Evolutionary conservation across 495 filamentous ascomycete species (phyloP).

Genomic region (Xylaria nigripes): DNA sequence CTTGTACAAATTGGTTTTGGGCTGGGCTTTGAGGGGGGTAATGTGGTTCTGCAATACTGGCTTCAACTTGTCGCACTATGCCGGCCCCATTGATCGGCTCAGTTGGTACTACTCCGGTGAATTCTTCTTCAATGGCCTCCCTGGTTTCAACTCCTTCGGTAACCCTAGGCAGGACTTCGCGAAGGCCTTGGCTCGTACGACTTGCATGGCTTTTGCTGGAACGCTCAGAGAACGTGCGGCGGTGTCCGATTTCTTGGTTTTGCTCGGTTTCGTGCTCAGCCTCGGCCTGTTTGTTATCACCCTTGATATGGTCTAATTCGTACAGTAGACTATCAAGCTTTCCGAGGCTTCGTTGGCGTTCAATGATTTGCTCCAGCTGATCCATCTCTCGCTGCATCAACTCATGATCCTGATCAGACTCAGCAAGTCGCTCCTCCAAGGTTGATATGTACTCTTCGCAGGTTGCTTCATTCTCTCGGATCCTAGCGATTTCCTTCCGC

Average conservation of each 20-base stretch:
- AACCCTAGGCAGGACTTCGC: constrained; percentile 45
- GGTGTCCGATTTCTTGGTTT: constrained; percentile 36
- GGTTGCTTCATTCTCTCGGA: constrained; percentile 80
- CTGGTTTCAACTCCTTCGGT: constrained; percentile 32
- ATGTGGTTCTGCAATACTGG: constrained; percentile 21
- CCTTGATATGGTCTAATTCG: constrained; percentile 76
- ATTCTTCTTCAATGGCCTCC: constrained; percentile 27
- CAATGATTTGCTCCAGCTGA: constrained; percentile 86
- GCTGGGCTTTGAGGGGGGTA: constrained; percentile 56
- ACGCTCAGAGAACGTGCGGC: constrained; percentile 39
- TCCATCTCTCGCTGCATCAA: constrained; percentile 95
- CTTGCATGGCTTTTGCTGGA: constrained; percentile 45
- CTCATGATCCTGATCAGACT: constrained; percentile 92
- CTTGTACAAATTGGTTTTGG: constrained; percentile 76
- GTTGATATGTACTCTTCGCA: constrained; percentile 97
- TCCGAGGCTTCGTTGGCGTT: constrained; percentile 88
- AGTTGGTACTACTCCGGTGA: not conserved
- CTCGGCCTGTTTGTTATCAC: constrained; percentile 39
- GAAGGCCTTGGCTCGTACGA: constrained; percentile 37
- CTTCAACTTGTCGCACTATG: constrained; percentile 13
- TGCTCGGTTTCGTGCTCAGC: constrained; percentile 25
- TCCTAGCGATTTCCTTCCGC: constrained; percentile 81
- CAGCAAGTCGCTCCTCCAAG: constrained; percentile 88
- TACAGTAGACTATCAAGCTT: constrained; percentile 88
- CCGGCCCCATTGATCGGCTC: not conserved